Evolutionary conservation across 352 stramenopile species (phyloP).

Genomic region (Halophytophthora polymorphica): DNA sequence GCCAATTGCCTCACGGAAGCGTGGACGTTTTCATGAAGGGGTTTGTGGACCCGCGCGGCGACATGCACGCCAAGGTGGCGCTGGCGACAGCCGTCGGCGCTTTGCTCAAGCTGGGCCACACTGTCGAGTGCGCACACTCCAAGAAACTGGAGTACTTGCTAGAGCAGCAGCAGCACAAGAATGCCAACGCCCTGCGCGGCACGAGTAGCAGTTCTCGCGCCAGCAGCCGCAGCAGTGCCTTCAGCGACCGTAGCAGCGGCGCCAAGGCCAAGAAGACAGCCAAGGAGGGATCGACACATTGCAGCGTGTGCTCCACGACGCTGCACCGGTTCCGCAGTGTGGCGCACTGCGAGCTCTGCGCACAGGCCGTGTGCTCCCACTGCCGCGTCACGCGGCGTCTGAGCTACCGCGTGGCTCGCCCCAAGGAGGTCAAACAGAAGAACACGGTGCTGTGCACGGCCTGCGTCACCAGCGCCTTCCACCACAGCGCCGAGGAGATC

Average conservation of each 20-base stretch:
- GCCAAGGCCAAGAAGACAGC: constrained; percentile 2
- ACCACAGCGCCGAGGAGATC: constrained; percentile 34
- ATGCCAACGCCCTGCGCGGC: constrained; percentile 4
- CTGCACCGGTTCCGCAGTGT: constrained; percentile 28
- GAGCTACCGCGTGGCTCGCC: constrained; percentile 35
- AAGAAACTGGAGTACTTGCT: constrained; percentile 66
- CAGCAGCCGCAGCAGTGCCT: constrained; percentile 8
- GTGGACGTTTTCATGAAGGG: constrained; percentile 58
- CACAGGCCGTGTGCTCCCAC: constrained; percentile 27
- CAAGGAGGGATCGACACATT: constrained; percentile 9
- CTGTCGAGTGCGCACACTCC: constrained; percentile 47
- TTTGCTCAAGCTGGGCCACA: constrained; percentile 31
- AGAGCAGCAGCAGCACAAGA: constrained; percentile 26
- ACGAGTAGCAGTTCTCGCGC: constrained; percentile 12
- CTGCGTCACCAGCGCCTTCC: constrained; percentile 34
- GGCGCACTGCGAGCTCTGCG: constrained; percentile 33
- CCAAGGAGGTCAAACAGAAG: constrained; percentile 24
- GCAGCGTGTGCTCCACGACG: constrained; percentile 22
- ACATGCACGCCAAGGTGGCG: constrained; percentile 35
- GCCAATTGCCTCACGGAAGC: constrained; percentile 24
- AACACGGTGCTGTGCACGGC: constrained; percentile 58
- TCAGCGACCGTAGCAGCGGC: constrained; percentile 6
- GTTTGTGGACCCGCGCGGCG: constrained; percentile 37
- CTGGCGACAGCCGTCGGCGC: constrained; percentile 37
- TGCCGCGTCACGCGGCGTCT: constrained; percentile 40